Base-by-base conservation (phyloP, 768 basidiomycete genomes). In the Lentinula guzmanii region DNA sequence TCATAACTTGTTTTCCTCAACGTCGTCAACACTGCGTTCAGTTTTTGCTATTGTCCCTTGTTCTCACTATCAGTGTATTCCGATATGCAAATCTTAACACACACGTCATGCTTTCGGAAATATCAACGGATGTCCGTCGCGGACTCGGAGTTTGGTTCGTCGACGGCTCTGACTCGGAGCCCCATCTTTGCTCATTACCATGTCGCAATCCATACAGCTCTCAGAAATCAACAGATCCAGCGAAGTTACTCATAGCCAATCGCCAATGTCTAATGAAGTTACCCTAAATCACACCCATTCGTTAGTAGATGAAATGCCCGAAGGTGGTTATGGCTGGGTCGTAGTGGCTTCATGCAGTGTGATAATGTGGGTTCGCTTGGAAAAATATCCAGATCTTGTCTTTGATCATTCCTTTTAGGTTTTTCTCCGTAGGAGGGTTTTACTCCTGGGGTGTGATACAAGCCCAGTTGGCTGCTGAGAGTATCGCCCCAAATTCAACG, bases 281-380 rank as follows among this genome's bases (percentile, higher is more conserved):
- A 7, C n/a, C n/a, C 13, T 52, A 10, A 54, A 54, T 9, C 53
- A 54, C 33, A 4, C 8, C 51, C 31, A 21, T 51, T 51, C 21
- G 10, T 51, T 31, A 28, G 50, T 8, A 31, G 53, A 54, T 39
- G 53, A 68, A 5, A 57, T 67, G 10, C 72, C 71, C 6, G 72
- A 74, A 24, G 70, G 72, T 4, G 70, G 70, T n/a, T 72, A 73
- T 37, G 72, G 70, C 21, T 75, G 72, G 70, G 68, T 70, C 2
- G 66, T 74, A 13, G 67, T 74, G 42, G 68, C 67, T 13, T 67
- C 65, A 2, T 75, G 71, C 57, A 54, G 68, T 58, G 56, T 69
- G 58, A 66, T 68, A 63, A 58, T 65, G 73, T 73, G 61, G 34
- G 69, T 46, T 51, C 13, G 1, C 33, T 43, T 35, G 50, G 9